A percentile compares a stretch with the other conserved stretches of the same genome.
phyloP scores from a whole-genome alignment of 2,329 filamentous ascomycete genomes.

The Neonectria neomacrospora region DNA sequence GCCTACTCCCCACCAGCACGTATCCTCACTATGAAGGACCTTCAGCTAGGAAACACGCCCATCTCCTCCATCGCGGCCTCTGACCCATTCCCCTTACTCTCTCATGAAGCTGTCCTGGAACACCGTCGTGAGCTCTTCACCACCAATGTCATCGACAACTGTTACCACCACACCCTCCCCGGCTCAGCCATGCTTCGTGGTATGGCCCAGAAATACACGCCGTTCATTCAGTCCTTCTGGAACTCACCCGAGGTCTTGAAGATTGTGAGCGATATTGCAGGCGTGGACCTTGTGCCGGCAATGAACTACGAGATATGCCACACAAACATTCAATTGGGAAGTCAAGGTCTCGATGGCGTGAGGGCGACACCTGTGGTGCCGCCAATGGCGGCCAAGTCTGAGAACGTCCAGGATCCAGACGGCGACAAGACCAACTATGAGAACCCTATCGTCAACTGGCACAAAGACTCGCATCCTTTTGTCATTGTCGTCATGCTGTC shows the following conservation, averaged over 20 bases:
- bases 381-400: slow-evolving; percentile 31
- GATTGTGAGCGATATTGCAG: slow-evolving; percentile 66
- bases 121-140: slow-evolving; percentile 72
- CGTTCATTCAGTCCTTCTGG: slow-evolving; percentile 57
- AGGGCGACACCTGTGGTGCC: slow-evolving; percentile 44
- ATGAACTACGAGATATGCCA: slow-evolving; percentile 69
- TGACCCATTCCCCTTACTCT: slow-evolving; percentile 73
- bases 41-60: slow-evolving; percentile 66
- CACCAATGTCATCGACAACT: slow-evolving; percentile 66
- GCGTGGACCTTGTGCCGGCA: slow-evolving; percentile 66
- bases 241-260: slow-evolving; percentile 64
- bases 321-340: slow-evolving; percentile 60
- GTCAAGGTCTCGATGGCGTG: slow-evolving; percentile 35
- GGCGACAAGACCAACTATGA: slow-evolving; percentile 28
- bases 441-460: slow-evolving; percentile 52
- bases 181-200: slow-evolving; percentile 67
- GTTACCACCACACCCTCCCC: slow-evolving; percentile 58
- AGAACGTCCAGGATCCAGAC: slow-evolving; percentile 27
- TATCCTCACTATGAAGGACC: slow-evolving; percentile 69
- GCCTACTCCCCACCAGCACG: slow-evolving; percentile 61
- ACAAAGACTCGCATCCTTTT: slow-evolving; percentile 62
- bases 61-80: slow-evolving; percentile 73
- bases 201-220: slow-evolving; percentile 45
- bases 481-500: slow-evolving; percentile 64
- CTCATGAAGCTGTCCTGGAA: slow-evolving; percentile 67